Conservation (phyloP, 345 rosid genomes). For the Populus simonii region DNA sequence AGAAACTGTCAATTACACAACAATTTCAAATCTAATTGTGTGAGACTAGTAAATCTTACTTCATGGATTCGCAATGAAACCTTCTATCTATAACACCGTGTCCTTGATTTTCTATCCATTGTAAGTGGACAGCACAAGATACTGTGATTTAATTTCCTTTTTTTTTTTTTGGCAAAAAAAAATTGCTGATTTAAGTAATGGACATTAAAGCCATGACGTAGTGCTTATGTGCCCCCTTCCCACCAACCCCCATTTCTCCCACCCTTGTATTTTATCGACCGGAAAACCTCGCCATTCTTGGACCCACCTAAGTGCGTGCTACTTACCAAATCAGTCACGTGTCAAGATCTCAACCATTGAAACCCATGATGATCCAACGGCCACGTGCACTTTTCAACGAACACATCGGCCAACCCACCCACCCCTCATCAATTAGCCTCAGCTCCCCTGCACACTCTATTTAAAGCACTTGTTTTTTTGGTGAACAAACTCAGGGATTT, state of each 20-base stretch:
- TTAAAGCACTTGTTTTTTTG: constrained; percentile 17
- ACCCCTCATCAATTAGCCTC: background rate
- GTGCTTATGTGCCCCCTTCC: background rate
- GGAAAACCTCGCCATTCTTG: background rate
- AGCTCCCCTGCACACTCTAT: constrained; percentile 6
- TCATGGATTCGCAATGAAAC: no score
- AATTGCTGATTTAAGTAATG: background rate
- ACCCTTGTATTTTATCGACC: background rate
- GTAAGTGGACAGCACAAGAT: background rate
- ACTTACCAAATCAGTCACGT: background rate
- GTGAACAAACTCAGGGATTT: constrained; percentile 19
- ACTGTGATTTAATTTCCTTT: background rate
- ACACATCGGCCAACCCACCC: constrained; percentile 38
- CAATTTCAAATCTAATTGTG: no score
- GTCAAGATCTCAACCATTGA: constrained; percentile 17
- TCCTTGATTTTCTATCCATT: no score
- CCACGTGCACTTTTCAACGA: constrained; percentile 29
- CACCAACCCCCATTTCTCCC: background rate
- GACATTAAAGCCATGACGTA: background rate
- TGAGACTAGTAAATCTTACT: no score
- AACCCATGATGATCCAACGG: constrained; percentile 28
- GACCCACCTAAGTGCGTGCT: background rate
- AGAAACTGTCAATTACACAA: no score
- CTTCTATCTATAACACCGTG: no score
- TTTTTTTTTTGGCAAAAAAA: background rate